Conservation (phyloP, 1,284 basidiomycete species). For the Nidula niveotomentosa region DNA sequence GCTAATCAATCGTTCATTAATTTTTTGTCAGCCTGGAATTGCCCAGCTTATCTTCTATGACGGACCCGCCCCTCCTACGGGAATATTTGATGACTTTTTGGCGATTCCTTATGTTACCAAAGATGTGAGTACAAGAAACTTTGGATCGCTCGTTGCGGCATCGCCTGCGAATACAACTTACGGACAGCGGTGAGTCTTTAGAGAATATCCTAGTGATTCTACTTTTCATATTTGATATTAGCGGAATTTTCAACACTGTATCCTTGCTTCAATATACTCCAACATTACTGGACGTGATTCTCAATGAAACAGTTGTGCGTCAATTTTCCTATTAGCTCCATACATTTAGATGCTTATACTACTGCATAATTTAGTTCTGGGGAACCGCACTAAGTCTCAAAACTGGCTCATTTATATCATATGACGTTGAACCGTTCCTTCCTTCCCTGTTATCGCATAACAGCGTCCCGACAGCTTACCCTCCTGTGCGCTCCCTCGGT, state of each 20-base stretch:
- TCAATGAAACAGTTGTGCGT: conserved; percentile 49
- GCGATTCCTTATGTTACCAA: conserved; percentile 33
- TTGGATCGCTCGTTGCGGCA: conserved; percentile 37
- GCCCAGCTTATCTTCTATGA: conserved; percentile 51
- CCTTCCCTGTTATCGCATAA: conserved; percentile 40
- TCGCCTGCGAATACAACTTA: conserved; percentile 39
- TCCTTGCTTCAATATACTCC: conserved; percentile 40
- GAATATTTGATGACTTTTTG: conserved; percentile 49
- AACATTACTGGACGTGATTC: conserved; percentile 40
- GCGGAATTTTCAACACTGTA: conserved; percentile 49
- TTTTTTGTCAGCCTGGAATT: conserved; percentile 27
- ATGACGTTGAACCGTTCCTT: conserved; percentile 58
- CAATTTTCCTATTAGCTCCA: background rate
- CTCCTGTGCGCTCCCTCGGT: conserved; percentile 36
- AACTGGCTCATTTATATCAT: conserved; percentile 40
- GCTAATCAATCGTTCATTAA: background rate
- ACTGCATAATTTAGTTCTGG: conserved; percentile 30
- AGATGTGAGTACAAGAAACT: conserved; percentile 38
- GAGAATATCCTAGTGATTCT: background rate
- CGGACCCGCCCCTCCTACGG: conserved; percentile 42
- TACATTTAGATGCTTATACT: background rate
- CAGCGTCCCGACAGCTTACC: conserved; percentile 40
- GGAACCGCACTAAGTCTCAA: conserved; percentile 25
- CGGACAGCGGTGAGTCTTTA: conserved; percentile 32
- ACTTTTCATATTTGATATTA: conserved; percentile 14